These are phyloP conservation scores for Sarocladiaceae sp. DNA, from an alignment of 2,329 filamentous ascomycete genomes.

Conservation along the genomic window DNA sequence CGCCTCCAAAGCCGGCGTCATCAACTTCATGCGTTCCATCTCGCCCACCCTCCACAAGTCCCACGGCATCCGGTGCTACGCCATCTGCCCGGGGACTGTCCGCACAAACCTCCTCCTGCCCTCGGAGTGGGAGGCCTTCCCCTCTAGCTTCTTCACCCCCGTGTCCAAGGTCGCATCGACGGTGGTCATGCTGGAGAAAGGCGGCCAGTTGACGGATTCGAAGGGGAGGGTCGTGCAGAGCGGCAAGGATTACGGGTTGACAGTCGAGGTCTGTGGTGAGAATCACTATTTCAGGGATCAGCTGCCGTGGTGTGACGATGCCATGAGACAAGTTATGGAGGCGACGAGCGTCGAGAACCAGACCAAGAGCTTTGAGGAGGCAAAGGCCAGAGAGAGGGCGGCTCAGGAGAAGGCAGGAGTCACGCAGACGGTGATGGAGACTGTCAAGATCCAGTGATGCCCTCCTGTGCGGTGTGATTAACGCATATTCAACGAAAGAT, in stretches of 20 bases:
- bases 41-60: slow-evolving; percentile 18
- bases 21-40: slow-evolving; percentile 27
- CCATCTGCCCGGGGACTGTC: slow-evolving; percentile 25
- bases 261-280: slow-evolving; percentile 23
- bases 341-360: slow-evolving; percentile 17
- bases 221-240: slow-evolving; percentile 16
- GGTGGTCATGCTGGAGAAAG: slow-evolving; percentile 20
- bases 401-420: background rate
- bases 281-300: slow-evolving; percentile 24
- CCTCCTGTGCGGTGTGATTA: too few species aligned
- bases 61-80: slow-evolving; percentile 24
- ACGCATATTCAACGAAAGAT: too few species aligned
- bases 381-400: slow-evolving; percentile 9
- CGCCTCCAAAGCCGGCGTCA: slow-evolving; percentile 25
- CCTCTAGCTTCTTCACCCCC: slow-evolving; percentile 22
- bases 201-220: slow-evolving; percentile 18
- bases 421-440: background rate
- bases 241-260: slow-evolving; percentile 19
- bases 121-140: slow-evolving; percentile 23
- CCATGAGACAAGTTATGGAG: slow-evolving; percentile 17
- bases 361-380: slow-evolving; percentile 13
- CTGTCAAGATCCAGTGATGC: too few species aligned
- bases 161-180: slow-evolving; percentile 22
- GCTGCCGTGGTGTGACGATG: slow-evolving; percentile 19
- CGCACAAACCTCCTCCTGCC: slow-evolving; percentile 22